A percentile compares a stretch with the other conserved stretches of the same genome.
These are phyloP conservation scores for Benincasa hispida DNA, from an alignment of 306 rosid genomes.

Conservation along the genomic window DNA sequence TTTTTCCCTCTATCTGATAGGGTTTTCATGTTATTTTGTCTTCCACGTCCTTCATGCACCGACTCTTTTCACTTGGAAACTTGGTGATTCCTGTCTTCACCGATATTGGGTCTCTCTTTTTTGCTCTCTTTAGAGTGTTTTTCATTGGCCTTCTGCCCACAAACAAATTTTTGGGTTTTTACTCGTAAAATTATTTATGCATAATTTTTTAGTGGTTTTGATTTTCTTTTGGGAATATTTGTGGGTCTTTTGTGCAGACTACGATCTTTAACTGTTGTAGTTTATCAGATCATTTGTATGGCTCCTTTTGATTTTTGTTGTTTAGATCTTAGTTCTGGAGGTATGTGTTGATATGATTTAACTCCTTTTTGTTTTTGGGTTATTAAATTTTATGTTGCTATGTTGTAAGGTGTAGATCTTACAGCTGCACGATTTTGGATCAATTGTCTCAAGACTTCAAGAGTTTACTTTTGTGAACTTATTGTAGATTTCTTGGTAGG, in stretches of 20 bases:
- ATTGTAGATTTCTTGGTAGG: not conserved
- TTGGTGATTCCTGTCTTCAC: conserved; percentile 13
- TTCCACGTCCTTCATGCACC: conserved; percentile 33
- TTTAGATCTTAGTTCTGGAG: not conserved
- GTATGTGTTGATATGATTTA: not conserved
- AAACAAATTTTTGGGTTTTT: conserved; percentile 34
- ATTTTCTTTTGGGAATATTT: too few relatives aligned
- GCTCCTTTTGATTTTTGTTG: too few relatives aligned
- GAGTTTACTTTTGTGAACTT: not conserved
- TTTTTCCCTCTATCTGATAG: conserved; percentile 76
- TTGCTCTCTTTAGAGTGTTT: conserved; percentile 54
- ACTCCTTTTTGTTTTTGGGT: not conserved
- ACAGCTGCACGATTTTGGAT: not conserved
- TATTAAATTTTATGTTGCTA: not conserved
- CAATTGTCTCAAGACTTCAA: not conserved
- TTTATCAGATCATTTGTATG: too few relatives aligned
- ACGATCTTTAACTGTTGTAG: too few relatives aligned
- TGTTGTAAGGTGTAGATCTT: not conserved
- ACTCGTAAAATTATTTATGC: conserved; percentile 35
- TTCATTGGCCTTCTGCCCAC: conserved; percentile 18
- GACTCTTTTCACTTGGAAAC: conserved; percentile 14
- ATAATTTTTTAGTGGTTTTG: too few relatives aligned
- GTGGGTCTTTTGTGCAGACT: too few relatives aligned
- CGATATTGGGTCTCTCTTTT: conserved; percentile 32
- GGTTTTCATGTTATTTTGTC: conserved; percentile 35